phyloP scores from a whole-genome alignment of 495 filamentous ascomycete species.

The Hypomontagnella monticulosa region DNA sequence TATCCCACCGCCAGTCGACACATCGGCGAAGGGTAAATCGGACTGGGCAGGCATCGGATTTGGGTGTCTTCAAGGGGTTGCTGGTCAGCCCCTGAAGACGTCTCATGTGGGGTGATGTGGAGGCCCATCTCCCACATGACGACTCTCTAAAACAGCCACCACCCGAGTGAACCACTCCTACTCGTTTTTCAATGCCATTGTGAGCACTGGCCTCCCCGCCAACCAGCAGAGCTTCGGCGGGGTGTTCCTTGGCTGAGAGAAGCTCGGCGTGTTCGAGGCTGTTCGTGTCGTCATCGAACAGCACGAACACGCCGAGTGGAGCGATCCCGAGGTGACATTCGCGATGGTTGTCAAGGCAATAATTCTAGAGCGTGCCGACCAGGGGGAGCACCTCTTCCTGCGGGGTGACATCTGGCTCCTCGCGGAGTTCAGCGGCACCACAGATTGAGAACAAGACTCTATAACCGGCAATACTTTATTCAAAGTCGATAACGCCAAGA shows the following conservation, averaged over 20 bases:
- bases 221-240: conserved; percentile 43
- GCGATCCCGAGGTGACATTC: conserved; percentile 11
- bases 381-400: conserved; percentile 33
- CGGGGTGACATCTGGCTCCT: conserved; percentile 40
- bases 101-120: conserved; percentile 44
- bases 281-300: conserved; percentile 46
- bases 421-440: conserved; percentile 26
- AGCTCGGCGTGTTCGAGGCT: conserved; percentile 51
- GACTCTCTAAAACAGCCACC: conserved; percentile 54
- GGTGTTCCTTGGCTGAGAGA: conserved; percentile 58
- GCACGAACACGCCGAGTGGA: conserved; percentile 4
- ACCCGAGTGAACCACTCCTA: conserved; percentile 53
- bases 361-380: conserved; percentile 12
- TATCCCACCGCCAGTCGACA: no score
- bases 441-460: no score
- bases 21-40: no score
- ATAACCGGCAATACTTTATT: no score
- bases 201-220: not conserved
- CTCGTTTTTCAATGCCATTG: conserved; percentile 50
- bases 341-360: conserved; percentile 50
- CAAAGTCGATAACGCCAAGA: no score
- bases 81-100: conserved; percentile 39
- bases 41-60: no score
- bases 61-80: conserved; percentile 32
- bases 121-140: conserved; percentile 22